phyloP scores from a whole-genome alignment of 441 rosid genomes.

The Monsonia emarginata region DNA sequence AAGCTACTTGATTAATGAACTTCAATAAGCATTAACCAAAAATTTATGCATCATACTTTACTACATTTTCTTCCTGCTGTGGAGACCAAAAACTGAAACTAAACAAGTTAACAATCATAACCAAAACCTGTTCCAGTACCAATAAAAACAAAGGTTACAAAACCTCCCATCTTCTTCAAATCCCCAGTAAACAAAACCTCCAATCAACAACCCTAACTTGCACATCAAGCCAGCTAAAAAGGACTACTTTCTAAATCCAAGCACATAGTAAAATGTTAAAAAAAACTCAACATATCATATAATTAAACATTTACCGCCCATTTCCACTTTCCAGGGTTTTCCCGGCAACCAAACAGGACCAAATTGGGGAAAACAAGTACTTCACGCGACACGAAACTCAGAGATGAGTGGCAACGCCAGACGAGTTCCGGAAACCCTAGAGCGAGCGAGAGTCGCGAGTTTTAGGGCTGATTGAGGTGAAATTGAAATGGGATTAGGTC shows the following conservation, averaged over 20 bases:
- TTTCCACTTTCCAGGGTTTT: background rate
- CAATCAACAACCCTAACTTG: background rate
- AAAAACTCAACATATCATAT: too few species aligned
- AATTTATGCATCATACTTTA: background rate
- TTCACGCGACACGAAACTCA: background rate
- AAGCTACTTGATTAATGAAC: background rate
- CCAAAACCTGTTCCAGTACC: background rate
- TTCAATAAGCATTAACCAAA: background rate
- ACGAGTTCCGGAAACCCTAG: background rate
- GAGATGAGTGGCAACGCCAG: background rate
- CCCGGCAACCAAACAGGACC: background rate
- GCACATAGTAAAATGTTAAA: background rate
- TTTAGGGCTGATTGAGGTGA: background rate
- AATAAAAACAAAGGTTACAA: background rate
- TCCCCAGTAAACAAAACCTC: constrained; percentile 6
- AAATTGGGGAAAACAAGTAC: background rate
- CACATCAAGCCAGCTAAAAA: background rate
- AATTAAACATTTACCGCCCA: background rate
- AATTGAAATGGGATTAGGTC: background rate
- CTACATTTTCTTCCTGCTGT: background rate
- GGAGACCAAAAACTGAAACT: background rate
- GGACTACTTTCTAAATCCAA: background rate
- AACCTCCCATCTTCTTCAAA: background rate
- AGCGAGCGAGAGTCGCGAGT: background rate
- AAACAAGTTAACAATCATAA: background rate